Conservation (phyloP, 1,284 basidiomycete species). For the Rugosomyces carneus region DNA sequence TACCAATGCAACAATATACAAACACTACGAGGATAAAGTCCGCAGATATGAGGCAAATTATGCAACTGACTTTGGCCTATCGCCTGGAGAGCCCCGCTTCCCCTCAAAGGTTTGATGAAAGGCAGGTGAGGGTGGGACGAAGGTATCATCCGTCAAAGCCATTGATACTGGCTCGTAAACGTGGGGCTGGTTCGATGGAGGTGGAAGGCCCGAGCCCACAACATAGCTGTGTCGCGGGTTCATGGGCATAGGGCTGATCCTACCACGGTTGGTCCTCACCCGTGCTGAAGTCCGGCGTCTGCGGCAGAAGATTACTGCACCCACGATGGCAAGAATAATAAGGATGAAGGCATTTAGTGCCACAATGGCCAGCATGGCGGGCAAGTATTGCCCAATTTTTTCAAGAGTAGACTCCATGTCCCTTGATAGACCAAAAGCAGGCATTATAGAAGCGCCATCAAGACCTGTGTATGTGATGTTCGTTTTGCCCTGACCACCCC, state of each 20-base stretch:
- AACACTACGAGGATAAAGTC: constrained; percentile 5
- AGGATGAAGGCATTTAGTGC: constrained; percentile 67
- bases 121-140: constrained; percentile 57
- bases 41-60: constrained; percentile 17
- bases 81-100: constrained; percentile 24
- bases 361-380: constrained; percentile 63
- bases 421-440: constrained; percentile 45
- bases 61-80: constrained; percentile 35
- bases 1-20: constrained; percentile 10
- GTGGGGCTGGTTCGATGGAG: constrained; percentile 28
- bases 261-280: constrained; percentile 39
- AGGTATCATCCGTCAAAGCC: constrained; percentile 70
- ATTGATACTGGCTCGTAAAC: constrained; percentile 67
- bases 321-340: constrained; percentile 47
- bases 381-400: constrained; percentile 56
- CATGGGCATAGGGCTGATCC: constrained; percentile 50
- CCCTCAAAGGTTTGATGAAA: constrained; percentile 47
- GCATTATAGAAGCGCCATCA: constrained; percentile 35
- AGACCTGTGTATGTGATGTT: constrained; percentile 65
- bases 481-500: constrained; percentile 55
- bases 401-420: constrained; percentile 52
- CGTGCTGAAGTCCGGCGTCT: constrained; percentile 30
- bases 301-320: constrained; percentile 44
- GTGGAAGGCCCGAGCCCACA: constrained; percentile 24
- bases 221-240: constrained; percentile 34